Conservation (phyloP, 2,329 filamentous ascomycete species). For the Ilyonectria destructans region DNA sequence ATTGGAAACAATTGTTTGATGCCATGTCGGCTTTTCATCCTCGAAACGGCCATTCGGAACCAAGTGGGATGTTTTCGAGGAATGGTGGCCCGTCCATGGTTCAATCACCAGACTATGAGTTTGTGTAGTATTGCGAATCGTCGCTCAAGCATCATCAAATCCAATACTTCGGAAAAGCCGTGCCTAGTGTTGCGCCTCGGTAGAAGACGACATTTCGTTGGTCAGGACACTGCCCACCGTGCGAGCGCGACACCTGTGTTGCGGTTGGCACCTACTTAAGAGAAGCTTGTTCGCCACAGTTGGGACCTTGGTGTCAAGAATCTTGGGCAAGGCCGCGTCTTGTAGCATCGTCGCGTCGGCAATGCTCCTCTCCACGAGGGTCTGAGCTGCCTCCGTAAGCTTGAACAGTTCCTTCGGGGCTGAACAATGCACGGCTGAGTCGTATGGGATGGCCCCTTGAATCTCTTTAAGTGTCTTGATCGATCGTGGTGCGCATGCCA, state of each 20-base stretch:
- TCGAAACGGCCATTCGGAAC: constrained; percentile 4
- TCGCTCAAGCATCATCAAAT: background rate
- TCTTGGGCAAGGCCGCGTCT: constrained; percentile 63
- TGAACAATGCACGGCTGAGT: constrained; percentile 78
- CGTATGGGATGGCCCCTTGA: constrained; percentile 64
- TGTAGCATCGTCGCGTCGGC: constrained; percentile 77
- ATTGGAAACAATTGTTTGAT: constrained; percentile 7
- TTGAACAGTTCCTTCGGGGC: constrained; percentile 92
- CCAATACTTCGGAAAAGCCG: background rate
- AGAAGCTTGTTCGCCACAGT: no score
- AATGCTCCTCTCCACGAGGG: constrained; percentile 68
- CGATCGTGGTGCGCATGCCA: no score
- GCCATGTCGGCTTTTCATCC: background rate
- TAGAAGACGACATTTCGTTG: no score
- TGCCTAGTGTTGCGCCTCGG: no score
- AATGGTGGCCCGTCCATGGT: background rate
- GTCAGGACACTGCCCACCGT: no score
- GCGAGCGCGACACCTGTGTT: no score
- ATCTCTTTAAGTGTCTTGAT: no score
- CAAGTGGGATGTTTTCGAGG: constrained; percentile 10
- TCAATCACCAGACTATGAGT: background rate
- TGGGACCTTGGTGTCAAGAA: no score
- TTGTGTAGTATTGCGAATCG: background rate
- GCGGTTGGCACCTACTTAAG: no score
- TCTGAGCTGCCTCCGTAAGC: constrained; percentile 85